These are phyloP conservation scores for Ophiocordyceps unilateralis DNA, from an alignment of 2,329 filamentous ascomycete species.

Conservation along the genomic window DNA sequence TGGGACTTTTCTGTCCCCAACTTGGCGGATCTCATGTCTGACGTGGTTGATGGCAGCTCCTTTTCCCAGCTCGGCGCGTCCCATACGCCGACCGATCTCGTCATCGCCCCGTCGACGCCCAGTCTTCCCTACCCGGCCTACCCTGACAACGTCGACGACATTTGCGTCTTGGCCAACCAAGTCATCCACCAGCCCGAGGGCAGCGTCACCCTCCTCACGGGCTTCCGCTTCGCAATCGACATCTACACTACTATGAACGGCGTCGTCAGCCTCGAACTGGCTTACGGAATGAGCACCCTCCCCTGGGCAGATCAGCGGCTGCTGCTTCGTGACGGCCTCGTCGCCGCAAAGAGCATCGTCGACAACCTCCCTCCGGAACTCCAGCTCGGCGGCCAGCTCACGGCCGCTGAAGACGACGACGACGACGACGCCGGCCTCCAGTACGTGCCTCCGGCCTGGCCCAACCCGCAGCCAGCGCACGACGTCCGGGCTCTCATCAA, in stretches of 20 bases:
- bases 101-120: constrained; percentile 60
- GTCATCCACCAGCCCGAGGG: constrained; percentile 54
- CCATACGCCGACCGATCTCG: constrained; percentile 51
- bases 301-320: constrained; percentile 64
- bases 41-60: too few relatives aligned
- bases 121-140: constrained; percentile 62
- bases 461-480: constrained; percentile 25
- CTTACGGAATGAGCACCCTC: constrained; percentile 61
- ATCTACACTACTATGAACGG: constrained; percentile 69
- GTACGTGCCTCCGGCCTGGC: constrained; percentile 34
- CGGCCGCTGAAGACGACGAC: constrained; percentile 10
- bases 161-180: constrained; percentile 55
- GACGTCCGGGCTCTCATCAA: constrained; percentile 33
- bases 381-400: constrained; percentile 28
- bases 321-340: constrained; percentile 53
- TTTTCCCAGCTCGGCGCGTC: constrained; percentile 61
- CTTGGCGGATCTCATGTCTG: too few relatives aligned
- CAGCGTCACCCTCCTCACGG: constrained; percentile 52
- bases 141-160: constrained; percentile 70
- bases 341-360: constrained; percentile 51
- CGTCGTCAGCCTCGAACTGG: constrained; percentile 63
- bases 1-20: too few relatives aligned
- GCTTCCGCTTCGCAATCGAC: constrained; percentile 65
- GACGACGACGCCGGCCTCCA: constrained; percentile 25
- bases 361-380: constrained; percentile 53